Percentiles rank a stretch among this genome's conserved stretches.
Conservation (phyloP, 2,329 filamentous ascomycete genomes). For the Waltergamsia citrina region DNA sequence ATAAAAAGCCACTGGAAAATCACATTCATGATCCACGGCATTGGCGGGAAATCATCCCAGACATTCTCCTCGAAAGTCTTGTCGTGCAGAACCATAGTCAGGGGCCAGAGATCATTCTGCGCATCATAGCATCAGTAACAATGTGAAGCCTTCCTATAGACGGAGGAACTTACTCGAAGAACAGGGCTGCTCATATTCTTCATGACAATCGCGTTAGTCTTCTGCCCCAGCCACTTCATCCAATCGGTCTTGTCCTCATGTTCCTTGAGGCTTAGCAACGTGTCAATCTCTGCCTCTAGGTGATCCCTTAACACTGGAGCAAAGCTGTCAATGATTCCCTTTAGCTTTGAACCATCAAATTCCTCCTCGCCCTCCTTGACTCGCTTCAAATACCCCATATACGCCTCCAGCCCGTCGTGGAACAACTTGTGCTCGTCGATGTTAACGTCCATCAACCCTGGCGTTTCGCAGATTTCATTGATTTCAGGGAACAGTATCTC, state of each 20-base stretch:
- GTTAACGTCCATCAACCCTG: conserved; percentile 28
- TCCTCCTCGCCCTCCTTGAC: conserved; percentile 15
- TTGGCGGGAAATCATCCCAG: conserved; percentile 14
- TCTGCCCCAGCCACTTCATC: conserved; percentile 16
- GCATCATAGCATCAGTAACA: background rate
- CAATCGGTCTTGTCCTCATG: conserved; percentile 24
- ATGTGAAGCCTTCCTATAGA: conserved; percentile 1
- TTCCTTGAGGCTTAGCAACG: conserved; percentile 20
- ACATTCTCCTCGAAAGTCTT: conserved; percentile 14
- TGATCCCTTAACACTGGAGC: conserved; percentile 22
- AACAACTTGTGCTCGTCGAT: conserved; percentile 30
- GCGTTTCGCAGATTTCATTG: conserved; percentile 20
- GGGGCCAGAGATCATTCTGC: conserved; percentile 12
- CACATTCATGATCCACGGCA: conserved; percentile 15
- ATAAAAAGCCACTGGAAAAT: conserved; percentile 22
- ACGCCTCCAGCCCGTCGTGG: conserved; percentile 18
- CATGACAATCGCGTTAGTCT: conserved; percentile 6
- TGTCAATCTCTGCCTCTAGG: conserved; percentile 26
- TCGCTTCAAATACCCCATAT: conserved; percentile 16
- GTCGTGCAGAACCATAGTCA: conserved; percentile 16
- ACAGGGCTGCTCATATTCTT: conserved; percentile 2
- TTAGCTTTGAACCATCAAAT: conserved; percentile 20
- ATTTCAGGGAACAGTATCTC: conserved; percentile 25
- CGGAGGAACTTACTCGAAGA: background rate
- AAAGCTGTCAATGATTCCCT: conserved; percentile 22